Evolutionary conservation across 305 asterid species (phyloP), one percentile per base, ranked within the genome.

Genomic region (Fraxinus ornus): DNA sequence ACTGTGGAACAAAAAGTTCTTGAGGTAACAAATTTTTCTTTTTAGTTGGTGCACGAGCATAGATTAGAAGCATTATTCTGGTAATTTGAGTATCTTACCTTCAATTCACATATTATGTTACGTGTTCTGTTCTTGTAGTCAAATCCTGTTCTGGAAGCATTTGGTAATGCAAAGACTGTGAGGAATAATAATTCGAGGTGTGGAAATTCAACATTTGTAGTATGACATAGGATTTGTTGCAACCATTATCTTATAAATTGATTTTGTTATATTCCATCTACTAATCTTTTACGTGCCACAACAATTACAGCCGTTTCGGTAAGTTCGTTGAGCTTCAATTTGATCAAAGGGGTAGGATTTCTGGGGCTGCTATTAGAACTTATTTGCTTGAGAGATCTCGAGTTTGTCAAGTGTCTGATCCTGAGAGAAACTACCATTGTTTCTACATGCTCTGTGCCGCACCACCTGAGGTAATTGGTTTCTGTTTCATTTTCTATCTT

Each of bases 371-470:
- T 75, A 89, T 94, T 83, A 86, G 98, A 87, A 94, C 98, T 5
- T 94, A 93, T 88, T 88, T 94, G 92, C 93, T 94, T 9, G 98
- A 94, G 84, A 90, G 97, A 87, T 94, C 97, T 83, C 98, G 98
- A 85, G 98, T 94, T 86, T 94, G 98, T 79, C 97, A 93, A 86
- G 49, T 94, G 79, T 94, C 98, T 57, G 97, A 94, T 91, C 98
- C 98, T 12, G 98, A 94, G 89, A 90, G 98, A 80, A 94, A 94
- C 82, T 94, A 94, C 85, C 98, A 94, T 79, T 94, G 97, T 85
- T 94, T 94, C 90, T 94, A 94, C 84, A 90, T 94, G 95, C 93
- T 94, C 55, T 94, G 98, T 90, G 95, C 97, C 79, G 95, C 97
- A 84, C 97, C 98, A 26, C 90, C 87, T 1, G 95, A 90, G 96